Conservation (phyloP, 805 yeast species). For the Nematodospora valgi region DNA sequence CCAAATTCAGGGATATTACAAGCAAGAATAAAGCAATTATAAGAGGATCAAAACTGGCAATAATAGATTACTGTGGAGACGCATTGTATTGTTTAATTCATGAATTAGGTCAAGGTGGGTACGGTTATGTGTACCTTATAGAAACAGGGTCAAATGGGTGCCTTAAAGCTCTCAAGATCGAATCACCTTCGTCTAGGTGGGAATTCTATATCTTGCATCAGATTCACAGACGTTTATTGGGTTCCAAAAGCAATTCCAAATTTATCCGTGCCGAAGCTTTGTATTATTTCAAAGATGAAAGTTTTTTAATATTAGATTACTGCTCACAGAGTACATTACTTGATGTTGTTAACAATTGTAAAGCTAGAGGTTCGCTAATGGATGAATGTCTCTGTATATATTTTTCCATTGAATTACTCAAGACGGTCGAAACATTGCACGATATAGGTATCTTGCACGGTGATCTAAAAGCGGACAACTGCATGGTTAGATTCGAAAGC, state of each 20-base stretch:
- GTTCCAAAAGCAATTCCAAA: slow-evolving; percentile 18
- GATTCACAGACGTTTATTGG: slow-evolving; percentile 40
- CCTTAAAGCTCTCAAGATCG: slow-evolving; percentile 67
- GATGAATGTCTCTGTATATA: slow-evolving; percentile 66
- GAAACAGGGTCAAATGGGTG: slow-evolving; percentile 51
- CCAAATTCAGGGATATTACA: slow-evolving; percentile 36
- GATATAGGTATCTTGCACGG: slow-evolving; percentile 71
- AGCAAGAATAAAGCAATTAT: slow-evolving; percentile 31
- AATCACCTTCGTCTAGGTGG: slow-evolving; percentile 70
- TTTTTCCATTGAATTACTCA: slow-evolving; percentile 61
- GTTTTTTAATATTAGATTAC: slow-evolving; percentile 63
- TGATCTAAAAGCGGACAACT: slow-evolving; percentile 81
- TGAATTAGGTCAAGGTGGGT: slow-evolving; percentile 78
- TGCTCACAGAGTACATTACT: slow-evolving; percentile 68
- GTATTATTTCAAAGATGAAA: slow-evolving; percentile 61
- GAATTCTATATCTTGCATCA: slow-evolving; percentile 72
- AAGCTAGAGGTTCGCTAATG: slow-evolving; percentile 20
- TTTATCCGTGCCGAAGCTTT: slow-evolving; percentile 51
- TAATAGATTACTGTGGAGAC: slow-evolving; percentile 42
- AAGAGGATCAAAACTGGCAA: slow-evolving; percentile 35
- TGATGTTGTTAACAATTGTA: slow-evolving; percentile 58
- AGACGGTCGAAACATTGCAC: slow-evolving; percentile 61
- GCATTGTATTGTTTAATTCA: slow-evolving; percentile 47
- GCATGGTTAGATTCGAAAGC: slow-evolving; percentile 60
- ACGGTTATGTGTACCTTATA: slow-evolving; percentile 70